Evolutionary conservation across 2,329 filamentous ascomycete genomes (phyloP), one percentile per base, ranked within the genome.

Genomic region (Truncatella angustata): DNA sequence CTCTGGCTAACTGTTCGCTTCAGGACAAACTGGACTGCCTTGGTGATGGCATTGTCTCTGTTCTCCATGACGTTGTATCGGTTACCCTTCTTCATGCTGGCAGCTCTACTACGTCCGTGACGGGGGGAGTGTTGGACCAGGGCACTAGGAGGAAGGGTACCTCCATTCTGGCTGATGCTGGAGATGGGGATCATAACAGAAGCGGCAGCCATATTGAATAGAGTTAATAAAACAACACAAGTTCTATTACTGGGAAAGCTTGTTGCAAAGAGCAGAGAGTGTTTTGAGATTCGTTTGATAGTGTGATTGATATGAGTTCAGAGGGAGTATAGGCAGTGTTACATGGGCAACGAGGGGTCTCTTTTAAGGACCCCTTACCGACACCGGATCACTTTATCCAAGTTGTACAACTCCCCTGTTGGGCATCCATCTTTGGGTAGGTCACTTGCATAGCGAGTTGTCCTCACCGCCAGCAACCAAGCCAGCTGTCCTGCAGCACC

Each of bases 21-120:
- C 48, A 76, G 58, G 24, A 74, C 66, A 55, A 72, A 73, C 48
- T 63, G 63, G 24, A 76, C 58, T 20, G 73, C 72, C 62, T 74
- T 74, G 56, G 67, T 65, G 46, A 75, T 63, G 51, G 65, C 63
- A 7, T 62, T 62, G 47, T 75, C 71, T 42, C 69, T 63, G 45
- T 74, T 71, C 51, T 74, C 72, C 12, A 72, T 64, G 24, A 74
- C 62, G 52, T 67, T 70, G 63, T 75, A 75, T 11, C 70, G 66
- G 16, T 70, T 59, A 58, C 72, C 73, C 47, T 65, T 67, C 63
- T 70, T 65, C 59, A 74, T 51, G 61, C 68, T 64, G 68, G 71
- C 58, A 55, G 66, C 67, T 43, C 68, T 55, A 63, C 72, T 74
- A 55, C 68, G 66, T 52, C 68, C 68, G 62, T 70, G 67, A 54